Base-by-base conservation (phyloP, 2,329 filamentous ascomycete genomes). In the Neonectria hederae region DNA sequence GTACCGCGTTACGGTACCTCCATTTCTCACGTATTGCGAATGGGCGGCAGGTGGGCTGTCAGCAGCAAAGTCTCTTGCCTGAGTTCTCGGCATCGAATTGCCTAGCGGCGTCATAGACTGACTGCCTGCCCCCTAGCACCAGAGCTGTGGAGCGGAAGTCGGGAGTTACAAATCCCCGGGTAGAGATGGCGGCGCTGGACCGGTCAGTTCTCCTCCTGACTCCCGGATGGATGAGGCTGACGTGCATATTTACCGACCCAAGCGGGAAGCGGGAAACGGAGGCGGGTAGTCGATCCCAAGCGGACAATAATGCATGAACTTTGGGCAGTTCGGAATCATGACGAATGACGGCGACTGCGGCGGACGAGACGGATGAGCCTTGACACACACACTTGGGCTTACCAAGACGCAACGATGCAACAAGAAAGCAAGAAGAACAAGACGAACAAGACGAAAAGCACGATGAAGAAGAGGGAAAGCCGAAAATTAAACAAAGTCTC, bases 241-340 rank as follows among this genome's bases (percentile, higher is more conserved):
- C 42, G 38, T 14, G 24, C 43, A 54, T 17, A 45, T 24, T 24
- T 43, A 30, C 40, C 28, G 24, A 35, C 11, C 21, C 24, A 5
- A 30, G 14, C 54, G 30, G 17, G 51, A 30, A 6, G 32, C 28
- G 46, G 22, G 22, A 40, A 51, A 48, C 35, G 21, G 54, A 49
- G 32, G 21, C 54, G 54, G 54, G 54, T 49, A 48, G 43, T 40
- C 54, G 54, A 57, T 57, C 54, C 26, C 43, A n/a, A 21, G 38
- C 38, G 38, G 38, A 42, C 38, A 42, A 9, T 21, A 42, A 42
- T 42, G 38, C 38, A 42, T 42, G 38, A 21, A 42, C 9, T 42
- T 42, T 42, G 38, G 8, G 35, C 8, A 38, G 35, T 38, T 17
- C 35, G 35, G 14, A 6, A n/a, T n/a, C 35, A 38, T 38, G 35